Base-by-base conservation (phyloP, 1,139 yeast genomes). In the Waltiozyma sp. region DNA sequence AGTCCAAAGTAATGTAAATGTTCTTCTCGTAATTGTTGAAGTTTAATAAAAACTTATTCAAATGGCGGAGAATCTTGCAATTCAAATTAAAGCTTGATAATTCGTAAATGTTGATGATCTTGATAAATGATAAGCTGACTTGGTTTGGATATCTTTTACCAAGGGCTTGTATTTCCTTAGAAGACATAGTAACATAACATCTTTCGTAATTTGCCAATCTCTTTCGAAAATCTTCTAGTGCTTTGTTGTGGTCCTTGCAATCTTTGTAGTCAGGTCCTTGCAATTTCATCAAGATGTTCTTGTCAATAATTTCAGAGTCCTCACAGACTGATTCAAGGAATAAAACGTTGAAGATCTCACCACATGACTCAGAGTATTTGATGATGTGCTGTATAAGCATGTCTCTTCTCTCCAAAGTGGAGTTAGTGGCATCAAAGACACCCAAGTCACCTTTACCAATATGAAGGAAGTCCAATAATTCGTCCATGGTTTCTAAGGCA, bases 101-200 rank as follows among this genome's bases (percentile, higher is more conserved):
- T 49, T 80, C 74, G n/a, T 93, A 93, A n/a, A 85, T 94, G 57
- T 86, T 83, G 46, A 86, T 82, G 82, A 86, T 82, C 62, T 86
- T 84, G 46, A 35, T 35, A 35, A 35, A 35, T 18, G 23, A 18
- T 18, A 35, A 19, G 16, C 10, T 35, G 37, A 35, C 23, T 18
- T 35, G 23, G 34, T 31, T 31, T n/a, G 34, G 34, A 14, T 18
- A 35, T 35, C 10, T 58, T 83, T 93, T n/a, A 38, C 19, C 8
- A 16, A 19, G 24, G 40, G 19, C 41, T 7, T 26, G 18, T 51
- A 78, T 77, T 53, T 80, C 84, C 37, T 67, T 72, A 6, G 75
- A 80, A 46, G 80, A 82, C 33, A 86, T 80, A 1, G 94, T 77
- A 60, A 86, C 84, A 58, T 86, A 86, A 1, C 86, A 93, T 49